Conservation (phyloP, 2,329 filamentous ascomycete genomes). For the Epichloe typhina region DNA sequence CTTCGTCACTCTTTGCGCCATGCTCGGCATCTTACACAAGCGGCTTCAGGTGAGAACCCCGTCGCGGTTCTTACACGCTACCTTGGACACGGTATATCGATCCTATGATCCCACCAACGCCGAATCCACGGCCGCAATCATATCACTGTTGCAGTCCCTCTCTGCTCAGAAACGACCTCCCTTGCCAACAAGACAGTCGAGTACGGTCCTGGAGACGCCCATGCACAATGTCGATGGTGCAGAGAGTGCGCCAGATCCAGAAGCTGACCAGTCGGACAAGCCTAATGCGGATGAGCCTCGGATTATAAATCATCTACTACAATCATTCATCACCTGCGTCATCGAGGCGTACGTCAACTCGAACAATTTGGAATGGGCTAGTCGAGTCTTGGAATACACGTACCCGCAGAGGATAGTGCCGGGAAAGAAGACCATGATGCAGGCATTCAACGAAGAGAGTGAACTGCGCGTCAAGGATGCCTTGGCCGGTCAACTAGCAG, state of each 20-base stretch:
- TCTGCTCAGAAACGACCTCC: constrained; percentile 53
- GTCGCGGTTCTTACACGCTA: constrained; percentile 64
- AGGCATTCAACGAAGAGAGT: constrained; percentile 51
- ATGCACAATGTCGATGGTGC: constrained; percentile 40
- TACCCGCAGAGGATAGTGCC: constrained; percentile 51
- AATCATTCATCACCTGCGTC: constrained; percentile 66
- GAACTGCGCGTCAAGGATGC: constrained; percentile 48
- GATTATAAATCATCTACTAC: constrained; percentile 51
- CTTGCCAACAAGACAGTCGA: constrained; percentile 45
- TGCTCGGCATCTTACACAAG: constrained; percentile 60
- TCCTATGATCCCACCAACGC: constrained; percentile 51
- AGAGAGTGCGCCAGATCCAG: constrained; percentile 48
- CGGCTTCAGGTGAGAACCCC: constrained; percentile 67
- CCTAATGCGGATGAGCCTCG: constrained; percentile 41
- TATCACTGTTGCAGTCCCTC: constrained; percentile 57
- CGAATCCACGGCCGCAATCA: constrained; percentile 55
- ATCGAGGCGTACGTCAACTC: constrained; percentile 59
- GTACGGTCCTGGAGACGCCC: constrained; percentile 39
- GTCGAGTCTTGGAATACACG: constrained; percentile 54
- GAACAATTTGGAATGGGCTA: constrained; percentile 47
- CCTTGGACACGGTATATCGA: constrained; percentile 57
- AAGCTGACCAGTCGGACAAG: constrained; percentile 28
- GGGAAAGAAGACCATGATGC: constrained; percentile 45
- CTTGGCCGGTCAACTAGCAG: constrained; percentile 59
- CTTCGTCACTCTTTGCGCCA: constrained; percentile 56